phyloP scores from a whole-genome alignment of 2,329 filamentous ascomycete species.

The Colletotrichum sp. region DNA sequence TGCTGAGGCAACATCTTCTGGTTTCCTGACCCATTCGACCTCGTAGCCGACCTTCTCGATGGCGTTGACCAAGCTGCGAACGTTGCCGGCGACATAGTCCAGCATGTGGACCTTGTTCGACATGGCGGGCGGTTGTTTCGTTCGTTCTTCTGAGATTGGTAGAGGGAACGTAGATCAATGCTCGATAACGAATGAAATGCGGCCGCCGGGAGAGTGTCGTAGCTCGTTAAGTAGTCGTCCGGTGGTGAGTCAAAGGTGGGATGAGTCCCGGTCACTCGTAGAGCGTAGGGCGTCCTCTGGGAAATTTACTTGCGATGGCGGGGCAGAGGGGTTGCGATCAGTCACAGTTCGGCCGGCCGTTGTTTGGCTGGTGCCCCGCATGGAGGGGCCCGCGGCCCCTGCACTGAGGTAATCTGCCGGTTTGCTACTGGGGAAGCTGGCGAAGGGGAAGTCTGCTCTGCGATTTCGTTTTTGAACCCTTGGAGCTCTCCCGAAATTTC shows the following conservation, averaged over 20 bases:
- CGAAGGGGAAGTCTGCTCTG: background rate
- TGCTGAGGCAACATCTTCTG: slow-evolving; percentile 82
- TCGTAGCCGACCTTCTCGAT: slow-evolving; percentile 95
- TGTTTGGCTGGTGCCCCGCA: background rate
- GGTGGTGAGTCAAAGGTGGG: slow-evolving; percentile 11
- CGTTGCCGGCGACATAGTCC: slow-evolving; percentile 95
- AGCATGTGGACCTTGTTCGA: slow-evolving; percentile 74
- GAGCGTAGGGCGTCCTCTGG: background rate
- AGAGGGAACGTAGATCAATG: background rate
- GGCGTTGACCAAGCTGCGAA: slow-evolving; percentile 94
- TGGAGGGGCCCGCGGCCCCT: background rate
- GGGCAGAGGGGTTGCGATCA: slow-evolving; percentile 23
- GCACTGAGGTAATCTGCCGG: slow-evolving; percentile 1
- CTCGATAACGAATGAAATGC: background rate
- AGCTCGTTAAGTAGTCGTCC: background rate
- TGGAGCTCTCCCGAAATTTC: background rate
- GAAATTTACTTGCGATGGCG: slow-evolving; percentile 27
- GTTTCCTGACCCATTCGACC: slow-evolving; percentile 88
- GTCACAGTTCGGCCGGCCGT: background rate
- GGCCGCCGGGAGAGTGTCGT: background rate
- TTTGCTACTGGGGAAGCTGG: background rate
- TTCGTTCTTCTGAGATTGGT: background rate
- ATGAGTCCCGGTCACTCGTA: background rate
- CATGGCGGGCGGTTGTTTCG: slow-evolving; percentile 52
- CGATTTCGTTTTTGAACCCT: background rate